These are phyloP conservation scores for Eutrema heterophyllum DNA, from an alignment of 345 rosid genomes.

Conservation along the genomic window DNA sequence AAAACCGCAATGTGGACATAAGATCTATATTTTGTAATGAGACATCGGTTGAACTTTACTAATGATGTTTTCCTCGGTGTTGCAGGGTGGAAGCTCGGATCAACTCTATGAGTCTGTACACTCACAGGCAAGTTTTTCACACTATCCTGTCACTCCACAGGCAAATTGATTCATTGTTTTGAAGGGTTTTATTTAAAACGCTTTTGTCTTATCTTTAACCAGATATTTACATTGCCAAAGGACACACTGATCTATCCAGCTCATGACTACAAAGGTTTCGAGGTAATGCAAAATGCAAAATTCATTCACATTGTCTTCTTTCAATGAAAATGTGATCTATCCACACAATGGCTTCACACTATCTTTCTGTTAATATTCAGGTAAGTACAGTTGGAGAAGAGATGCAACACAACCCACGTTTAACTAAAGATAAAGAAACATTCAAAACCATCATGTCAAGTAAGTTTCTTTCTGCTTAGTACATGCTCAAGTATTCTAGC, in stretches of 20 bases:
- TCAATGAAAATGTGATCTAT: background rate
- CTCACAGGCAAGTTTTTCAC: constrained; percentile 62
- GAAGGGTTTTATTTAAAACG: background rate
- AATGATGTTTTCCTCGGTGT: background rate
- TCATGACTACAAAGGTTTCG: constrained; percentile 91
- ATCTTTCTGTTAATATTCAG: constrained; percentile 37
- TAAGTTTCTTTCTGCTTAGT: constrained; percentile 34
- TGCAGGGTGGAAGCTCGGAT: constrained; percentile 83
- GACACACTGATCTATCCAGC: constrained; percentile 86
- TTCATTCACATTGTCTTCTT: background rate
- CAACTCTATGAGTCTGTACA: constrained; percentile 87
- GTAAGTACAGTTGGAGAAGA: constrained; percentile 95
- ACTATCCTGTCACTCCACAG: background rate
- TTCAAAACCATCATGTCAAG: constrained; percentile 82
- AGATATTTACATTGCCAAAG: constrained; percentile 86
- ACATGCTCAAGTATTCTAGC: background rate
- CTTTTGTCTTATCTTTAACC: constrained; percentile 14
- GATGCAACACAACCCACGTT: constrained; percentile 64
- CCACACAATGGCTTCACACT: background rate
- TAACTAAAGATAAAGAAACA: constrained; percentile 81
- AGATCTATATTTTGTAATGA: background rate
- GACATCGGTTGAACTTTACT: background rate
- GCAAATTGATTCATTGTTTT: background rate
- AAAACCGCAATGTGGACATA: background rate
- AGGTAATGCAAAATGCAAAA: constrained; percentile 39